These are phyloP conservation scores for Trametes hirsuta DNA, from an alignment of 1,284 basidiomycete species.

Conservation along the genomic window DNA sequence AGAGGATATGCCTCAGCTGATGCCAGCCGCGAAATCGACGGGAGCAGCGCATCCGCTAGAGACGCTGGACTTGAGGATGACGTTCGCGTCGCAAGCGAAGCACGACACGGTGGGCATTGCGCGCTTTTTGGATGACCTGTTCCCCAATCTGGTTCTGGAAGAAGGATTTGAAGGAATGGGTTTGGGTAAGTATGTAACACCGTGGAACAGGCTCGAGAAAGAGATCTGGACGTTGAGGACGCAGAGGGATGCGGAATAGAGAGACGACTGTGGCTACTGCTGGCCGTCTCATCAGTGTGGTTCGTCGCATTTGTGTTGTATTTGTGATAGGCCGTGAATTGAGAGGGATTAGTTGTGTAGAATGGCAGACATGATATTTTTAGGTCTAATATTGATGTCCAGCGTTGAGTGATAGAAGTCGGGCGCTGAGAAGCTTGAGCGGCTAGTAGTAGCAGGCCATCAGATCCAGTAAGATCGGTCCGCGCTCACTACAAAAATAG, in stretches of 20 bases:
- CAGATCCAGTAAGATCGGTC: no score
- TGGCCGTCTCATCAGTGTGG: no score
- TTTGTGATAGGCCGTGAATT: no score
- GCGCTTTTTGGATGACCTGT: conserved; percentile 14
- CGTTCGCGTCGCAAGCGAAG: background rate
- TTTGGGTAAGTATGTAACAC: background rate
- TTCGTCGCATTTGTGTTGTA: no score
- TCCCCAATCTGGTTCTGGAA: conserved; percentile 12
- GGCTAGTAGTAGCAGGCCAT: no score
- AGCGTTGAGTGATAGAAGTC: no score
- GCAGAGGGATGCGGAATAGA: background rate
- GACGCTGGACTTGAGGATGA: conserved; percentile 11
- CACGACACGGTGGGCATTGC: conserved; percentile 7
- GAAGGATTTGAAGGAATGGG: background rate
- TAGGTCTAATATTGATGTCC: no score
- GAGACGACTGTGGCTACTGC: background rate
- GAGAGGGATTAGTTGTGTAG: no score
- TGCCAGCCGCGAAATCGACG: background rate
- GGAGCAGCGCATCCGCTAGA: conserved; percentile 7
- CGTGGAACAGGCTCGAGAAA: background rate
- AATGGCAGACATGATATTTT: no score
- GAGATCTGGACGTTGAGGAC: background rate
- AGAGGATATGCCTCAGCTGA: background rate
- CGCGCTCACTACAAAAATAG: no score
- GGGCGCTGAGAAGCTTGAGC: no score